Evolutionary conservation across 768 basidiomycete genomes (phyloP).

Genomic region (Lactarius pseudohatsudake): DNA sequence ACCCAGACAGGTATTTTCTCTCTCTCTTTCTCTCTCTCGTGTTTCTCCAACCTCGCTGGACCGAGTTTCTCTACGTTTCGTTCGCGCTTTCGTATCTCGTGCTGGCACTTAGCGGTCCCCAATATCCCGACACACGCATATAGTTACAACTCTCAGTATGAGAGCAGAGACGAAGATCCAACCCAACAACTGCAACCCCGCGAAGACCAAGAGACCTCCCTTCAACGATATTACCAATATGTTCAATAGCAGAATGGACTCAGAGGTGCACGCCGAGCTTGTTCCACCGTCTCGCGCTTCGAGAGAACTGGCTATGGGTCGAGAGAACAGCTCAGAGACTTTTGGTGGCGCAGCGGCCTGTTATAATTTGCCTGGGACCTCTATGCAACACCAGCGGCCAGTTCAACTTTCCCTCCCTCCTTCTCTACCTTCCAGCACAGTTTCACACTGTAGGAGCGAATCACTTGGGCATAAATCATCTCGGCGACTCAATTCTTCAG

Average conservation of each 20-base stretch:
- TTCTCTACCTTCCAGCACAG: neutral
- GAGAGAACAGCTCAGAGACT: neutral
- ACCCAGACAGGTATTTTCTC: neutral
- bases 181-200: neutral
- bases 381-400: neutral
- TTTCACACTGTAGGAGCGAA: neutral
- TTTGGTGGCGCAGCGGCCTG: neutral
- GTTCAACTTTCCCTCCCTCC: neutral
- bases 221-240: slow-evolving; percentile 27
- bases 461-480: slow-evolving; percentile 3
- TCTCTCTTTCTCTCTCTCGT: neutral
- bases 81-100: slow-evolving; percentile 25
- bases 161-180: neutral
- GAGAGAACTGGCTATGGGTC: neutral
- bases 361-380: neutral
- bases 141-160: neutral
- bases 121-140: neutral
- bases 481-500: slow-evolving; percentile 8
- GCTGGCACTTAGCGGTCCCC: slow-evolving; percentile 15
- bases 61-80: slow-evolving; percentile 15
- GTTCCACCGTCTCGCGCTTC: slow-evolving; percentile 2
- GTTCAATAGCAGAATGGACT: neutral
- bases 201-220: slow-evolving; percentile 14
- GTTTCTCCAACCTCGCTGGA: slow-evolving; percentile 13
- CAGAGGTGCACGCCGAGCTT: slow-evolving; percentile 3